These are phyloP conservation scores for Ulmus americana DNA, from an alignment of 331 rosid genomes.

Conservation along the genomic window DNA sequence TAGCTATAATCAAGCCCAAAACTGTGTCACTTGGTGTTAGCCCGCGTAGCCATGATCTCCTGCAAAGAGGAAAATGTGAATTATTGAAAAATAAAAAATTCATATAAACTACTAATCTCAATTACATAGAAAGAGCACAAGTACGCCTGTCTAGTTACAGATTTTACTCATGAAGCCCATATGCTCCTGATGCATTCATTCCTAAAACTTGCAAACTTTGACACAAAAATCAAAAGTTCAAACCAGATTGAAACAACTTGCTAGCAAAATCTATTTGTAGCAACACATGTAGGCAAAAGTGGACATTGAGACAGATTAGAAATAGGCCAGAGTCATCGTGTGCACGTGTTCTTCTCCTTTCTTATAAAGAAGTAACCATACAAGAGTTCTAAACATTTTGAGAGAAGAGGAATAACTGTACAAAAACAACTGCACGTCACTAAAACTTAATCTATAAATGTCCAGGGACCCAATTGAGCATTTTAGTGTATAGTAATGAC, in stretches of 20 bases:
- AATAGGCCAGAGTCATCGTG: not conserved
- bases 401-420: not conserved
- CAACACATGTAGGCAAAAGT: not conserved
- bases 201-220: not conserved
- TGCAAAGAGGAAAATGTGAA: constrained; percentile 31
- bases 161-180: constrained; percentile 1
- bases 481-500: not conserved
- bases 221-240: not conserved
- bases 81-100: not conserved
- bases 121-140: not conserved
- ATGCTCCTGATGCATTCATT: not conserved
- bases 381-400: not conserved
- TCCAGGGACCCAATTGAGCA: not conserved
- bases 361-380: not conserved
- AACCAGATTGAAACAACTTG: not conserved
- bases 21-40: constrained; percentile 40
- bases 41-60: constrained; percentile 52
- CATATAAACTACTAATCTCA: not conserved
- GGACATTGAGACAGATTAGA: not conserved
- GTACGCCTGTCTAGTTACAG: constrained; percentile 6
- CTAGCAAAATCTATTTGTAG: not conserved
- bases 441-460: not conserved
- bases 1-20: constrained; percentile 64
- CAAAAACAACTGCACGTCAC: not conserved
- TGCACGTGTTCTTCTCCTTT: not conserved